Base-by-base conservation (phyloP, 2,329 filamentous ascomycete species). In the Aspergillus sp. region DNA sequence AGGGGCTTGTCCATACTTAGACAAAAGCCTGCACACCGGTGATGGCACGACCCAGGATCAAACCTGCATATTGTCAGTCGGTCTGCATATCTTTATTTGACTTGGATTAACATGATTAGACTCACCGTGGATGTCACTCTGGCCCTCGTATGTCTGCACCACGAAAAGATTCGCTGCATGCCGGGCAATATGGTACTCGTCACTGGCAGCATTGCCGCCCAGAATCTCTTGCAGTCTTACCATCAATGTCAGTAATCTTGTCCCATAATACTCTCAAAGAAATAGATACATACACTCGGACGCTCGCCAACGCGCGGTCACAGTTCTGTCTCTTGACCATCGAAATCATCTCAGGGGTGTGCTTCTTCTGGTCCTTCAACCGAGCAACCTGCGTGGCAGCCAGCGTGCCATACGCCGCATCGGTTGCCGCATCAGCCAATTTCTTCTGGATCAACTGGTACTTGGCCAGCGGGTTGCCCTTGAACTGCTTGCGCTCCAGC, bases 381-480 rank as follows among this genome's bases (percentile, higher is more conserved):
- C 91, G 77, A 44, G 89, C 90, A 33, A 97, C 91, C 69, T 98
- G 93, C 48, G 88, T 81, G 5, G 88, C 85, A 5, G 93, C 93
- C 46, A 95, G 73, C n/a, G 88, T 86, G 39, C 93, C 93, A 63
- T 86, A 97, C 1, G 90, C 85, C 2, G 86, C 88, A 66, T 98
- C 93, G 0, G 91, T 96, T 3, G 81, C 76, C 1, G 93, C 93
- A 67, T 98, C 93, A 0, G 91, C 86, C 52, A 98, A 76, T 75
- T 98, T 98, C 80, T 96, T 96, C 76, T 98, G 93, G 44, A 98
- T 80, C 9, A 98, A 81, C 73, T 98, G 93, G 65, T 98, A 98
- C 67, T 87, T 94, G 36, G 91, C 93, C 45, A 98, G 77, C 0
- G 91, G 90, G 68, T 97, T 97, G 43, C 83, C 82, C 73, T 94